Base-by-base conservation (phyloP, 495 filamentous ascomycete genomes). In the Parmelia sp. region DNA sequence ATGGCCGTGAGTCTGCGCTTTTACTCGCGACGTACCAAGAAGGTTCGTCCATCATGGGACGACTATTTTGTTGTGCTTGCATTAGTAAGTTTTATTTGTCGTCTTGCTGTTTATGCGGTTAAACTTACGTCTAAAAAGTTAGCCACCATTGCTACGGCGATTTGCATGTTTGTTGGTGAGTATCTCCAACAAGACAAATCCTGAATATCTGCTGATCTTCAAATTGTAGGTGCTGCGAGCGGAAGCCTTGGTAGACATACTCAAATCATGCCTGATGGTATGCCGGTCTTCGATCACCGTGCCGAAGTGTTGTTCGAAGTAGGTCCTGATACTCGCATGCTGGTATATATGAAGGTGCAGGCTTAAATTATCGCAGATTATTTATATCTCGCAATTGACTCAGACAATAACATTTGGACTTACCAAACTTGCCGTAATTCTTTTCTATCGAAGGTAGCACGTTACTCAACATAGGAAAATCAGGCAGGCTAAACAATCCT, bases 31-130 rank as follows among this genome's bases (percentile, higher is more conserved):
- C 55, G 55, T 14, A 51, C 49, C 21, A 72, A 71, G 60, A 68
- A 69, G 61, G 35, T 68, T 19, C 49, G 57, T 19, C 58, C 65
- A 23, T 61, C 59, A 4, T 42, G 69, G 23, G 74, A 76, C 64
- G 74, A 75, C 53, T 73, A 70, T 53, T 63, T 74, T 31, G 58
- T 76, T 25, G 49, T 74, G 11, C 63, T 67, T 21, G 73, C 73
- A 31, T 61, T 70, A 63, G 62, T 64, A 47, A 27, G 12, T 19
- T 27, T 10, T 6, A 5, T n/a, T 51, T 51, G 8, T 8, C 8
- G n/a, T 8, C 40, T 23, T 35, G 29, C 17, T 61, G n/a, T 21
- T 10, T 36, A 17, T 19, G 23, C 25, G 33, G 8, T 10, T 53
- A 12, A 14, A 31, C 37, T 56, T 3, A 56, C 51, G n/a, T 3